Evolutionary conservation across 352 stramenopile genomes (phyloP), one percentile per base, ranked within the genome.

Genomic region (Pythium brachiatum): DNA sequence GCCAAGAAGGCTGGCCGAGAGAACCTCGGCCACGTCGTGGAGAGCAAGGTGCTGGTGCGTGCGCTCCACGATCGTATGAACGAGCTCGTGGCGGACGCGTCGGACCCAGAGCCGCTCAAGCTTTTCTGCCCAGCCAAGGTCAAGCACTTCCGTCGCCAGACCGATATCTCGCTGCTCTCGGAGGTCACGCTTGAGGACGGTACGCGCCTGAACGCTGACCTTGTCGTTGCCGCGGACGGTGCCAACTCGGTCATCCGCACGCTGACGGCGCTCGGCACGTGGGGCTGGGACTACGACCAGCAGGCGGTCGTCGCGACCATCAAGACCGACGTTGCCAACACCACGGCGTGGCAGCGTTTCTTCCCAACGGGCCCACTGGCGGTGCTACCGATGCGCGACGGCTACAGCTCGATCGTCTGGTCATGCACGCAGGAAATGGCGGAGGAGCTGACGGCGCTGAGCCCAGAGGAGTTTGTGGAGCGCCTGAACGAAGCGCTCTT

Each of bases 201-300:
- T 50, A 81, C 83, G 54, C 70, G 88, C 60, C 63, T 95, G 51
- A 83, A 72, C 56, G 78, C 81, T 7, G 75, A 92, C 60, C 68
- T 97, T 11, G 81, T 97, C 26, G 80, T 97, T 27, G 91, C 87
- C 5, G 89, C 90, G 7, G 91, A 97, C 58, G 91, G 91, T 44
- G 88, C 83, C 58, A 90, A 92, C 69, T 97, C 90, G 64, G 89
- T 94, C 68, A 79, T 94, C 48, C 87, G 89, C 50, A 85, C 80
- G 64, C 73, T 97, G 39, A 86, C 88, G 56, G 88, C 84, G 8
- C 75, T 98, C 18, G 80, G 83, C 58, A 95, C 86, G 4, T 98
- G 86, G 83, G 92, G 89, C 47, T 97, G 89, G 89, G 83, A 93
- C 62, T 98, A 98, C 72, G 89, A 95, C 68, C 92, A 98, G 64